Conservation (phyloP, 805 yeast genomes). For the Metschnikowia dekortorum region DNA sequence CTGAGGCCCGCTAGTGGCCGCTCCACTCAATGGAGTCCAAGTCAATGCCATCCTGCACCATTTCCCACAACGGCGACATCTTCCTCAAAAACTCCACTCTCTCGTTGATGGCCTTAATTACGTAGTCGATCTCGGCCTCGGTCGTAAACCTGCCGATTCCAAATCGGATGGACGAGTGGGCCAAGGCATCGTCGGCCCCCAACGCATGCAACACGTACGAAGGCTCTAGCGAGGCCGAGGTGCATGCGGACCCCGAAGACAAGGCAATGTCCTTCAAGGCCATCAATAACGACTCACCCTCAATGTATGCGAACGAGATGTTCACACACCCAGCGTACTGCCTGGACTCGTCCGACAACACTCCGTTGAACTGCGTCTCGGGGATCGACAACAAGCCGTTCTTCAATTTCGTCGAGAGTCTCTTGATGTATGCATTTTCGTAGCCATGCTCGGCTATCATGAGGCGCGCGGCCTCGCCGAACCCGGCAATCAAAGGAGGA, state of each 20-base stretch:
- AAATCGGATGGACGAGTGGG: constrained; percentile 96
- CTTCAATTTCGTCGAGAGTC: constrained; percentile 68
- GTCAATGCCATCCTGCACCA: constrained; percentile 98
- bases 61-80: constrained; percentile 95
- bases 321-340: constrained; percentile 92
- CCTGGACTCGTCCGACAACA: constrained; percentile 43
- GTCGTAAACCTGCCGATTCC: constrained; percentile 98
- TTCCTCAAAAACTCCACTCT: constrained; percentile 90
- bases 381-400: constrained; percentile 74
- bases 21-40: constrained; percentile 94
- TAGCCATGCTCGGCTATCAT: constrained; percentile 68
- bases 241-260: constrained; percentile 96
- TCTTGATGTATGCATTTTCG: constrained; percentile 67
- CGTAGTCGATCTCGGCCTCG: constrained; percentile 93
- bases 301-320: constrained; percentile 93
- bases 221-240: constrained; percentile 97
- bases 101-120: constrained; percentile 78
- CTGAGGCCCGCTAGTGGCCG: constrained; percentile 61
- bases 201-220: constrained; percentile 94
- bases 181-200: constrained; percentile 97
- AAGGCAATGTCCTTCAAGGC: constrained; percentile 96
- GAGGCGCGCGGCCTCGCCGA: constrained; percentile 94
- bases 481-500: constrained; percentile 92
- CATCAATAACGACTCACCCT: constrained; percentile 96
- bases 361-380: constrained; percentile 88